Conservation (phyloP, 106 monocot species). For the Acanthochlamys bracteata region DNA sequence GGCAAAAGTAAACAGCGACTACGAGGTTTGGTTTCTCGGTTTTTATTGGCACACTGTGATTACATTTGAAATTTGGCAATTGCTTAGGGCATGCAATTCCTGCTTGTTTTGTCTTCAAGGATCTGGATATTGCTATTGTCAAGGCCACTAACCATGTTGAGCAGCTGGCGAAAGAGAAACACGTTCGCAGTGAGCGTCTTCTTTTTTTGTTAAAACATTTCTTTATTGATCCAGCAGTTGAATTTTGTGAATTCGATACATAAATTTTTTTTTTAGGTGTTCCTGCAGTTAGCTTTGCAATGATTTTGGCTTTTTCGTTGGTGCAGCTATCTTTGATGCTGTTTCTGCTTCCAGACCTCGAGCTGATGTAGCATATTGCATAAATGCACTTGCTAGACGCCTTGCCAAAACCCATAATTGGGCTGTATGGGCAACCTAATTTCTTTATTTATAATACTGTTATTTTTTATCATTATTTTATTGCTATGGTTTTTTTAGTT, state of each 20-base stretch:
- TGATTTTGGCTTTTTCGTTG: background rate
- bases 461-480: background rate
- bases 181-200: conserved; percentile 21
- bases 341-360: conserved; percentile 39
- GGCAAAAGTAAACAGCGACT: conserved; percentile 69
- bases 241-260: too few species aligned
- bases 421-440: conserved; percentile 27
- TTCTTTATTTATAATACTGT: background rate
- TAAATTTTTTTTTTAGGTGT: too few species aligned
- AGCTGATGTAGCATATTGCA: conserved; percentile 48
- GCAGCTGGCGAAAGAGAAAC: conserved; percentile 39
- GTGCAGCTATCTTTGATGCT: conserved; percentile 39
- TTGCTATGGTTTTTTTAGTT: background rate
- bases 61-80: background rate
- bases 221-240: too few species aligned
- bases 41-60: background rate
- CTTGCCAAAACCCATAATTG: conserved; percentile 46
- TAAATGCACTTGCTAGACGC: conserved; percentile 34
- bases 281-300: too few species aligned
- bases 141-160: conserved; percentile 54
- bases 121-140: conserved; percentile 45
- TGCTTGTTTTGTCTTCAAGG: conserved; percentile 11
- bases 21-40: conserved; percentile 38
- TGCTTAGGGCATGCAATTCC: background rate
- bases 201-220: too few species aligned